These are phyloP conservation scores for Cyanophora paradoxa DNA, from an alignment of 78 protist species.

Conservation along the genomic window DNA sequence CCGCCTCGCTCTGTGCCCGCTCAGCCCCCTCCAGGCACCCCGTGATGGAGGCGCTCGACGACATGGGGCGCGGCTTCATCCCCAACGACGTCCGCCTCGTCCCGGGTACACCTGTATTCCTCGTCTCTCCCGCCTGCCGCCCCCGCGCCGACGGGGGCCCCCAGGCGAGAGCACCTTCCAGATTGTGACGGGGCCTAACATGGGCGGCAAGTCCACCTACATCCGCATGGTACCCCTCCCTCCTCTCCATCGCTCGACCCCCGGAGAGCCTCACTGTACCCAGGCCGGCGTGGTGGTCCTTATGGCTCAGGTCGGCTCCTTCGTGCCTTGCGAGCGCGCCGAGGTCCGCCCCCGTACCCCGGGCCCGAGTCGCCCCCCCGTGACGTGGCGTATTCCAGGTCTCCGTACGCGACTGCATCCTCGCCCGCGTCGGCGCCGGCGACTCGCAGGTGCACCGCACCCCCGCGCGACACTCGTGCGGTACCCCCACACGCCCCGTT, in stretches of 20 bases:
- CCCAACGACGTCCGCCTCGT: slow-evolving; percentile 71
- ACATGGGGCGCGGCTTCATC: slow-evolving; percentile 61
- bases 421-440: slow-evolving; percentile 95
- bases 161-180: slow-evolving; percentile 21
- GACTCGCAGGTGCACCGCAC: slow-evolving; percentile 80
- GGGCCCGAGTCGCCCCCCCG: neutral
- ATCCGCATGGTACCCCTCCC: slow-evolving; percentile 67
- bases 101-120: neutral
- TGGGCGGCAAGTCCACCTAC: slow-evolving; percentile 81
- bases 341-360: no score
- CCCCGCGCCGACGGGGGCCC: neutral
- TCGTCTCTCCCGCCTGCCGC: neutral
- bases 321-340: slow-evolving; percentile 79
- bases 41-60: neutral
- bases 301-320: slow-evolving; percentile 97
- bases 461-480: neutral
- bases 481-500: neutral
- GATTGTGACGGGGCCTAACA: slow-evolving; percentile 90
- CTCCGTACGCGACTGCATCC: slow-evolving; percentile 67
- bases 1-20: neutral
- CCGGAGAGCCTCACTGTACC: no score
- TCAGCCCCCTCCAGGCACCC: slow-evolving; percentile 73
- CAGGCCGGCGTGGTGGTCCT: slow-evolving; percentile 72
- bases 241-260: neutral
- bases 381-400: neutral